A percentile compares a stretch with the other conserved stretches of the same genome.
phyloP scores from a whole-genome alignment of 257 asterid species.

The Solanum chilense region DNA sequence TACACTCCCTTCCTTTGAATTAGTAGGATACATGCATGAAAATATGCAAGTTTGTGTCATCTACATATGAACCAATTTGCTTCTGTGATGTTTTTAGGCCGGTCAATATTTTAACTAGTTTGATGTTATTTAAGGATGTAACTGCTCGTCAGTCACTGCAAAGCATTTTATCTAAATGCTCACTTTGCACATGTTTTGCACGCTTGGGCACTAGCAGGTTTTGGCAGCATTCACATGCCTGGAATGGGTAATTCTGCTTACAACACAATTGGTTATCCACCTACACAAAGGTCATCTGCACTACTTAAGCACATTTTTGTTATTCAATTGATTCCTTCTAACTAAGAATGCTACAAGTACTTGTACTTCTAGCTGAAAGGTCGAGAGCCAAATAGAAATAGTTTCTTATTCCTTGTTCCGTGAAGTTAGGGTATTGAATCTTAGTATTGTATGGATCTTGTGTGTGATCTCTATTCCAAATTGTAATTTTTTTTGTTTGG shows the following conservation, averaged over 20 bases:
- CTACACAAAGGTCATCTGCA: conserved; percentile 99
- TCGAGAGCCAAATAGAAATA: conserved; percentile 28
- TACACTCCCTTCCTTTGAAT: neutral
- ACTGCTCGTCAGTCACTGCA: conserved; percentile 56
- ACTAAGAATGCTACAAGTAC: conserved; percentile 2
- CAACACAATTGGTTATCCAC: conserved; percentile 94
- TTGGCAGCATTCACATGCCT: conserved; percentile 94
- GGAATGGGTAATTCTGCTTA: conserved; percentile 91
- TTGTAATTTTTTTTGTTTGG: neutral
- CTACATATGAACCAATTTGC: neutral
- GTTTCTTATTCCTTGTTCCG: conserved; percentile 35
- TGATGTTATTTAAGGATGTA: conserved; percentile 32
- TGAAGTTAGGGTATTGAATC: conserved; percentile 16
- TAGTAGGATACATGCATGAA: neutral
- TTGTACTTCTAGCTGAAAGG: conserved; percentile 33
- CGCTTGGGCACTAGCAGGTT: conserved; percentile 99
- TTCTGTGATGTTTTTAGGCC: conserved; percentile 1
- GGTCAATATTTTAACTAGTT: conserved; percentile 7
- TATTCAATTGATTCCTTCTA: conserved; percentile 41
- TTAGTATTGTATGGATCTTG: neutral
- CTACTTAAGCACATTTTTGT: conserved; percentile 79
- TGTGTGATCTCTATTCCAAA: neutral
- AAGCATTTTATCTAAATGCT: conserved; percentile 63
- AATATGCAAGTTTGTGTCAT: neutral
- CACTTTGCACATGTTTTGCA: conserved; percentile 95